A percentile compares a stretch with the other conserved stretches of the same genome.
Evolutionary conservation across 345 rosid genomes (phyloP).

Genomic region (Euphorbia pulcherrima): DNA sequence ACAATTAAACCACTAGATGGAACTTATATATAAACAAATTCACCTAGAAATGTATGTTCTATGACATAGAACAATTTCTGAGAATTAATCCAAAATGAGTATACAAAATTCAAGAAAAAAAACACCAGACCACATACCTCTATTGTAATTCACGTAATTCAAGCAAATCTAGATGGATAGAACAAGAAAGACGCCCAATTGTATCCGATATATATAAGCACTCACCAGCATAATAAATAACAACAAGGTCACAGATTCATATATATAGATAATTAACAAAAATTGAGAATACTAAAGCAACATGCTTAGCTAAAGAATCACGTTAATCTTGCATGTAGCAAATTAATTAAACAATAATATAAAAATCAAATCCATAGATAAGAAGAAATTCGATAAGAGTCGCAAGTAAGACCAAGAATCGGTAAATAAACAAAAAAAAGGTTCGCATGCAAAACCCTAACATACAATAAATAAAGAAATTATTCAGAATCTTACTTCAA

Average conservation of each 20-base stretch:
- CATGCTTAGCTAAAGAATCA: conserved; percentile 12
- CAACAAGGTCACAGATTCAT: conserved; percentile 17
- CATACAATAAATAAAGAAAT: too few species aligned
- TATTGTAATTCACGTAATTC: not conserved
- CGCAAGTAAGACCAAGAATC: too few species aligned
- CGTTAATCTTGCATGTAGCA: not conserved
- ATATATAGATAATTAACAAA: not conserved
- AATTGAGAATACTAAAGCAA: not conserved
- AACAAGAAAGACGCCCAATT: not conserved
- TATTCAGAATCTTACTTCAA: too few species aligned
- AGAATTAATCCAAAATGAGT: not conserved
- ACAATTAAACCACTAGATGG: not conserved
- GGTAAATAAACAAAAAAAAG: too few species aligned
- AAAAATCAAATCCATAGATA: too few species aligned
- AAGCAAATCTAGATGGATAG: conserved; percentile 10
- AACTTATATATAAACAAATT: not conserved
- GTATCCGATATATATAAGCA: conserved; percentile 12
- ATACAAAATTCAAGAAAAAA: not conserved
- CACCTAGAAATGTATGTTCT: not conserved
- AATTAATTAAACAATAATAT: conserved; percentile 5
- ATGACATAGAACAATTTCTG: not conserved
- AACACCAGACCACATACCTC: not conserved
- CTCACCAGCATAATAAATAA: conserved; percentile 6
- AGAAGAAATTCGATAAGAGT: too few species aligned
- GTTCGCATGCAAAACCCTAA: too few species aligned